A percentile compares a stretch with the other conserved stretches of the same genome.
Evolutionary conservation across 345 rosid species (phyloP).

Genomic region (Trapa incisa): DNA sequence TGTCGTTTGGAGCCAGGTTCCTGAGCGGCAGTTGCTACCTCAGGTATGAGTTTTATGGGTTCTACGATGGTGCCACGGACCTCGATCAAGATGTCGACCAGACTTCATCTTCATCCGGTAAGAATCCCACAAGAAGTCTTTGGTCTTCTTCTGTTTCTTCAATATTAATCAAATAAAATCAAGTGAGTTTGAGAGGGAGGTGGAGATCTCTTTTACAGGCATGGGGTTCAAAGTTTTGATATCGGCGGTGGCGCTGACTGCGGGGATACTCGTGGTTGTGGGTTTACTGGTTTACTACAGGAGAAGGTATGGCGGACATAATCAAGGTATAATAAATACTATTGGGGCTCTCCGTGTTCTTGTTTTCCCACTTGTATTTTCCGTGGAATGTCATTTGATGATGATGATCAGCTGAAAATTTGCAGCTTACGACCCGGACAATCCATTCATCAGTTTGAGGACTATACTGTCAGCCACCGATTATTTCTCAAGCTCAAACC

Average conservation of each 20-base stretch:
- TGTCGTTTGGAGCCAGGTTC: not conserved
- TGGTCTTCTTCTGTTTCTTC: too few species aligned
- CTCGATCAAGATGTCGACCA: not conserved
- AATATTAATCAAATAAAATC: too few species aligned
- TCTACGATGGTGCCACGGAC: not conserved
- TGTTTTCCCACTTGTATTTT: not conserved
- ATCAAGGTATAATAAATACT: not conserved
- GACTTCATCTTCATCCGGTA: not conserved
- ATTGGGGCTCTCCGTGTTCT: too few species aligned
- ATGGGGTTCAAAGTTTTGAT: not conserved
- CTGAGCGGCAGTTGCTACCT: conserved; percentile 6
- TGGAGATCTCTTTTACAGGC: not conserved
- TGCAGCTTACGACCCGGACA: conserved; percentile 16
- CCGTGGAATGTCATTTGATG: too few species aligned
- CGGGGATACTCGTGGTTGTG: not conserved
- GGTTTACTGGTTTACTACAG: not conserved
- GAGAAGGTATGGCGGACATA: not conserved
- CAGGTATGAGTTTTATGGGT: not conserved
- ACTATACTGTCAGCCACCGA: conserved; percentile 18
- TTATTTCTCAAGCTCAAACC: conserved; percentile 21
- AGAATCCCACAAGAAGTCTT: too few species aligned
- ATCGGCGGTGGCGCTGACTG: not conserved
- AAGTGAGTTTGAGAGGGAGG: too few species aligned
- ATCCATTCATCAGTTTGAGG: conserved; percentile 20
- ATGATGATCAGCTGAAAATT: not conserved